A percentile compares a stretch with the other conserved stretches of the same genome.
Conservation (phyloP, 495 filamentous ascomycete genomes). For the Aspergillus nidulans region DNA sequence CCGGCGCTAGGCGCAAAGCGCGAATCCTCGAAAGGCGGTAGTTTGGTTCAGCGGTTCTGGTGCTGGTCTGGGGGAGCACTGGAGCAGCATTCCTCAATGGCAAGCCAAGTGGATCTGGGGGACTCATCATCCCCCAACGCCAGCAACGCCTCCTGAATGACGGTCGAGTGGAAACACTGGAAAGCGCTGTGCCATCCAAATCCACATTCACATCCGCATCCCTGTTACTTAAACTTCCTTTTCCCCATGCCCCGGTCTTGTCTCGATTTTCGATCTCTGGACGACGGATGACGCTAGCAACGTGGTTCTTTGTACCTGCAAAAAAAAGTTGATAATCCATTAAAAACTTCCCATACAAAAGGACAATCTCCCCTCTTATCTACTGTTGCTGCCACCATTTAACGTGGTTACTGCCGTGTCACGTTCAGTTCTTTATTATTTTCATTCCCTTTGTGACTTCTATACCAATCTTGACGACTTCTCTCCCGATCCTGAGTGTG, state of each 20-base stretch:
- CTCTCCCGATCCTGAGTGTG: neutral
- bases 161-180: constrained; percentile 5
- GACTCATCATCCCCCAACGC: constrained; percentile 24
- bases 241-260: constrained; percentile 18
- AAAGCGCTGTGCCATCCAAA: no score
- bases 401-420: neutral
- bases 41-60: constrained; percentile 13
- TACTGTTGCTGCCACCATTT: neutral
- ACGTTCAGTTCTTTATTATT: constrained; percentile 3
- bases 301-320: neutral
- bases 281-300: constrained; percentile 15
- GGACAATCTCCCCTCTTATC: constrained; percentile 29
- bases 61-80: constrained; percentile 29
- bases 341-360: constrained; percentile 14
- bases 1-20: constrained; percentile 4
- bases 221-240: constrained; percentile 22
- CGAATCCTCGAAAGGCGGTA: neutral
- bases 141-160: constrained; percentile 23
- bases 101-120: constrained; percentile 24
- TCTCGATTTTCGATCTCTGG: constrained; percentile 20
- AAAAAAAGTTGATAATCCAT: constrained; percentile 8
- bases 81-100: constrained; percentile 7
- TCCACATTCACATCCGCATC: no score
- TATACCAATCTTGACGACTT: neutral
- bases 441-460: neutral